Evolutionary conservation across 768 basidiomycete genomes (phyloP).

Genomic region (Lactifluus pinguis): DNA sequence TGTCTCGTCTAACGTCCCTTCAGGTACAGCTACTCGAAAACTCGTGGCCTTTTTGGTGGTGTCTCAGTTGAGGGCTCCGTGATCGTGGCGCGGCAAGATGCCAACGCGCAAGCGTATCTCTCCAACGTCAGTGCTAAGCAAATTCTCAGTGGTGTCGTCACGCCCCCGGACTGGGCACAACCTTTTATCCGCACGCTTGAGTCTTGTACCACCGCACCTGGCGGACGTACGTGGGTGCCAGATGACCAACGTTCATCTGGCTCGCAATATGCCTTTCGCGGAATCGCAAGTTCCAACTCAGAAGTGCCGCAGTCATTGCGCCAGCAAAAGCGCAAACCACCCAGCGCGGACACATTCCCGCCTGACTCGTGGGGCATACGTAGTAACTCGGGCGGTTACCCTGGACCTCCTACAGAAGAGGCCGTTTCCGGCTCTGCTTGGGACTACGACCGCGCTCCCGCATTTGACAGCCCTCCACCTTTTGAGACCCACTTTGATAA

Average conservation of each 20-base stretch:
- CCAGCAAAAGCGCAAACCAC: slow-evolving; percentile 9
- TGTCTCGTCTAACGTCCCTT: slow-evolving; percentile 1
- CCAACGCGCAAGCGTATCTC: slow-evolving; percentile 75
- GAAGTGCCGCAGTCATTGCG: slow-evolving; percentile 20
- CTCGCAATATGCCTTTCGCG: slow-evolving; percentile 48
- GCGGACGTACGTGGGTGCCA: slow-evolving; percentile 55
- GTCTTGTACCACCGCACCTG: slow-evolving; percentile 60
- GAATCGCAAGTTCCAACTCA: slow-evolving; percentile 35
- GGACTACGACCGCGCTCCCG: slow-evolving; percentile 16
- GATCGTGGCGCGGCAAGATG: slow-evolving; percentile 90
- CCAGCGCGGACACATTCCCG: slow-evolving; percentile 42
- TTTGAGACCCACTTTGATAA: slow-evolving; percentile 15
- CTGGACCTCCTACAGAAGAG: slow-evolving; percentile 27
- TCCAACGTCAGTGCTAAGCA: slow-evolving; percentile 66
- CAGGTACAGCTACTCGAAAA: slow-evolving; percentile 89
- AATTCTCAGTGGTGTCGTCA: slow-evolving; percentile 69
- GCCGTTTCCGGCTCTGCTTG: slow-evolving; percentile 19
- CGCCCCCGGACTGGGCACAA: slow-evolving; percentile 73
- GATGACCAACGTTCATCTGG: slow-evolving; percentile 30
- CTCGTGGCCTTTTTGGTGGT: slow-evolving; percentile 89
- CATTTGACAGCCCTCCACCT: slow-evolving; percentile 10
- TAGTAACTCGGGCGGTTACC: slow-evolving; percentile 48
- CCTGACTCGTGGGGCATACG: slow-evolving; percentile 52
- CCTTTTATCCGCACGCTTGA: slow-evolving; percentile 67
- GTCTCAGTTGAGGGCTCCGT: slow-evolving; percentile 83